A percentile compares a stretch with the other conserved stretches of the same genome.
Evolutionary conservation across 2,329 filamentous ascomycete genomes (phyloP).

Genomic region (Paecilomyces variotii): DNA sequence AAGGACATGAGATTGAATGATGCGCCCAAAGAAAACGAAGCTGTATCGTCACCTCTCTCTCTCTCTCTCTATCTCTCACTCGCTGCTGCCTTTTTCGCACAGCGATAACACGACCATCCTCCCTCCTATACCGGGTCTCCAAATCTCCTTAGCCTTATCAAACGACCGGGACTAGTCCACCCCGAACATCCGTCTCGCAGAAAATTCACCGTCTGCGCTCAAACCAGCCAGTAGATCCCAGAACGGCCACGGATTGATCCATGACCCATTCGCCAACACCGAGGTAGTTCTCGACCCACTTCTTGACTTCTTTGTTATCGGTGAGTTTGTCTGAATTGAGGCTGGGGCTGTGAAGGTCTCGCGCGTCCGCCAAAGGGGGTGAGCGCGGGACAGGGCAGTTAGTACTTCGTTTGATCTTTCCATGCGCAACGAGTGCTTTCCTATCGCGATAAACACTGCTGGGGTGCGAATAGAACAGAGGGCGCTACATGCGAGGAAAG

Average conservation of each 20-base stretch:
- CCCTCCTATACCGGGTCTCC: background rate
- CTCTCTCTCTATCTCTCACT: background rate
- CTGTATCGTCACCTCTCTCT: background rate
- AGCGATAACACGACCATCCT: background rate
- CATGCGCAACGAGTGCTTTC: background rate
- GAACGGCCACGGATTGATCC: slow-evolving; percentile 91
- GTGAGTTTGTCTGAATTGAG: slow-evolving; percentile 79
- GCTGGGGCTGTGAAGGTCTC: slow-evolving; percentile 49
- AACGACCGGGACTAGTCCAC: background rate
- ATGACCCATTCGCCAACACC: slow-evolving; percentile 96
- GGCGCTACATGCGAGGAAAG: background rate
- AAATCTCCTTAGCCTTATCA: background rate
- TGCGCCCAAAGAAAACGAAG: slow-evolving; percentile 4
- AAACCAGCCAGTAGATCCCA: slow-evolving; percentile 82
- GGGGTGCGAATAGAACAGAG: background rate
- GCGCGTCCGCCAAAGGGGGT: slow-evolving; percentile 18
- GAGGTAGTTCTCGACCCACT: slow-evolving; percentile 89
- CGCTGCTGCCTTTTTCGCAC: background rate
- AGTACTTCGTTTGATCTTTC: slow-evolving; percentile 10
- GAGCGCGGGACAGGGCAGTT: slow-evolving; percentile 21
- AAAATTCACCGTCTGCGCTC: slow-evolving; percentile 69
- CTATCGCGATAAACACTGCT: background rate
- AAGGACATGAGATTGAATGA: slow-evolving; percentile 6
- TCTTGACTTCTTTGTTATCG: slow-evolving; percentile 73
- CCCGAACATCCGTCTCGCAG: background rate